Evolutionary conservation across 139 green algal species (phyloP), one percentile per base, ranked within the genome.

Genomic region (Chlorella sp.): DNA sequence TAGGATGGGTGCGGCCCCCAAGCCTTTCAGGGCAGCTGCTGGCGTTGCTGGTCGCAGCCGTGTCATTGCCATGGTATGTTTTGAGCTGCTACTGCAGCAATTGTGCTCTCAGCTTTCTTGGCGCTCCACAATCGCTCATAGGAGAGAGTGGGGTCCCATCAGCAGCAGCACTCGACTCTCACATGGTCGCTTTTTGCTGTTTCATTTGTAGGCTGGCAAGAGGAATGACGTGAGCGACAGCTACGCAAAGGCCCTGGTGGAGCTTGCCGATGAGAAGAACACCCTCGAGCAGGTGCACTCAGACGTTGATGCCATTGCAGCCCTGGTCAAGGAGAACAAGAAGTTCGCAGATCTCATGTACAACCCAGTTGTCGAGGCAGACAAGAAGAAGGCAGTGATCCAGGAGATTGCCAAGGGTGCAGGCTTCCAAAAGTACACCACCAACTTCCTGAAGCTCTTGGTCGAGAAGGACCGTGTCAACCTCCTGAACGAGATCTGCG

Each of bases 381-480:
- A 88, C 20, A 91, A 97, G 84, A 98, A 98, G 91, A 91, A 91
- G 74, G 81, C 91, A 0, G 80, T 98, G 31, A 69, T 99, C 27
- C 71, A 81, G 42, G 91, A 86, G 50, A 73, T 99, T 34, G 87
- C 73, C 34, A 86, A 88, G 62, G 94, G 98, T 78, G 90, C 85
- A 24, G 61, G 61, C 61, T 67, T 95, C 64, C 83, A 83, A 76
- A 35, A 34, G 29, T 67, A 67, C 61, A 88, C 49, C 49, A 64
- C 78, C 70, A 98, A 97, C 90, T 99, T 98, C 83, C 79, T 99
- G 27, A 90, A 93, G 75, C 78, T 99, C 69, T 78, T 99, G 60
- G 80, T 98, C 20, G 90, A 96, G 84, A 95, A 96, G 82, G 88
- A 92, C 82, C 85, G 95, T 62, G 80, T 95, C 6, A 73, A 87